These are phyloP conservation scores for Naganishia friedmannii DNA, from an alignment of 768 basidiomycete genomes.

Conservation along the genomic window DNA sequence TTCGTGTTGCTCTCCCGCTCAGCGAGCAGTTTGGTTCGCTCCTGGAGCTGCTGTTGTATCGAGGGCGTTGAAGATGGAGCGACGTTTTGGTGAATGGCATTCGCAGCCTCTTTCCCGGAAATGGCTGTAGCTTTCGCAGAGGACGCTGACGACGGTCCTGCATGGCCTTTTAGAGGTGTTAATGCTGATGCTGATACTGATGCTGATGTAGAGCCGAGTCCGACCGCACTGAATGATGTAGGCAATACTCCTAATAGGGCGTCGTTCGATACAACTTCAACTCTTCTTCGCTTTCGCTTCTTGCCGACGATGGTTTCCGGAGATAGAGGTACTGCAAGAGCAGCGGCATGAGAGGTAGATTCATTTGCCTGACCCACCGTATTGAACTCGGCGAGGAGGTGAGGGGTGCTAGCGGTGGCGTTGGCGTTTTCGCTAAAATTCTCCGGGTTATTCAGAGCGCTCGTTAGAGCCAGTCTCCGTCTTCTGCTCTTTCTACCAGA, in stretches of 20 bases:
- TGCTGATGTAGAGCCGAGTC: not conserved
- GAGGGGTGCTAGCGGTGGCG: not conserved
- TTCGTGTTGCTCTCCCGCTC: conserved; percentile 20
- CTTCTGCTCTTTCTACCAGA: not conserved
- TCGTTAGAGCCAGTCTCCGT: not conserved
- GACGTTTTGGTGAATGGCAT: not conserved
- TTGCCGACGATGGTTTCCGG: not conserved
- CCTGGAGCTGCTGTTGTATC: conserved; percentile 12
- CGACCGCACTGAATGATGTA: not conserved
- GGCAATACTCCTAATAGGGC: too few relatives aligned
- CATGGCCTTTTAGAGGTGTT: not conserved
- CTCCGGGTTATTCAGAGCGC: not conserved
- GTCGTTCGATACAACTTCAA: not conserved
- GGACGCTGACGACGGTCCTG: not conserved
- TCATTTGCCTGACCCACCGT: too few relatives aligned
- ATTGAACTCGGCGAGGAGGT: not conserved
- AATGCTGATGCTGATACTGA: not conserved
- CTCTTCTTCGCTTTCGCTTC: conserved; percentile 10
- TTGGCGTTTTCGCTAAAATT: not conserved
- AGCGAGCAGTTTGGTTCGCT: conserved; percentile 6
- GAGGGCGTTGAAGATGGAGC: not conserved
- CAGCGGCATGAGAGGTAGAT: not conserved
- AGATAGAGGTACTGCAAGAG: not conserved
- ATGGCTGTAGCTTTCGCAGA: not conserved
- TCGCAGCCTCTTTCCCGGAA: not conserved